These are phyloP conservation scores for Chytriomyces confervae DNA, from an alignment of 192 early-diverging fungal species.

Conservation along the genomic window DNA sequence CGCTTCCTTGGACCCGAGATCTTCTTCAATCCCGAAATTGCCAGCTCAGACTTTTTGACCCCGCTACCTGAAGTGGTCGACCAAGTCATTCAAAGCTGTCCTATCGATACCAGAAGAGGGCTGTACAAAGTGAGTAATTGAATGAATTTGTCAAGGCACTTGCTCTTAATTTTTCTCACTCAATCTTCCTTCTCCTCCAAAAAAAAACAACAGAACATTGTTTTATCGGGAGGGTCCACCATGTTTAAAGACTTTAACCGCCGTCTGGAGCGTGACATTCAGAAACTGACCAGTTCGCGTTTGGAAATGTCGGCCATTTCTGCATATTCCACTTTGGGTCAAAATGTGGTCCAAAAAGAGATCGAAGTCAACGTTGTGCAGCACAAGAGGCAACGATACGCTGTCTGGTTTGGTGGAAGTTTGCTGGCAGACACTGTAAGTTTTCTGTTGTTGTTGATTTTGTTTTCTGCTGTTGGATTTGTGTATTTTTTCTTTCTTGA, in stretches of 20 bases:
- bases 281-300: conserved; percentile 69
- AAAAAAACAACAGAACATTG: conserved; percentile 80
- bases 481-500: not conserved
- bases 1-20: conserved; percentile 99
- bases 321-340: conserved; percentile 71
- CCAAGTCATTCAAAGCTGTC: conserved; percentile 93
- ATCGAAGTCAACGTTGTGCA: conserved; percentile 97
- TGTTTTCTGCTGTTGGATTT: not conserved
- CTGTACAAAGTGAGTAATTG: conserved; percentile 78
- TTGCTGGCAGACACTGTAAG: conserved; percentile 88
- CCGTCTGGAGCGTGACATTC: conserved; percentile 94
- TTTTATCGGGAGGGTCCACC: conserved; percentile 96
- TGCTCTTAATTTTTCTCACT: conserved; percentile 6
- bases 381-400: conserved; percentile 98
- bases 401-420: conserved; percentile 99
- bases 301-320: conserved; percentile 43
- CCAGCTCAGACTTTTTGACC: conserved; percentile 93
- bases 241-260: conserved; percentile 99
- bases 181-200: conserved; percentile 1
- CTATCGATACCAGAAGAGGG: conserved; percentile 95
- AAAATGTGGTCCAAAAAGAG: conserved; percentile 71
- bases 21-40: conserved; percentile 99
- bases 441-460: conserved; percentile 1
- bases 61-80: conserved; percentile 97
- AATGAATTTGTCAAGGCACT: not conserved